Conservation (phyloP, 805 yeast genomes). For the Vanderwaltozyma yarrowii region DNA sequence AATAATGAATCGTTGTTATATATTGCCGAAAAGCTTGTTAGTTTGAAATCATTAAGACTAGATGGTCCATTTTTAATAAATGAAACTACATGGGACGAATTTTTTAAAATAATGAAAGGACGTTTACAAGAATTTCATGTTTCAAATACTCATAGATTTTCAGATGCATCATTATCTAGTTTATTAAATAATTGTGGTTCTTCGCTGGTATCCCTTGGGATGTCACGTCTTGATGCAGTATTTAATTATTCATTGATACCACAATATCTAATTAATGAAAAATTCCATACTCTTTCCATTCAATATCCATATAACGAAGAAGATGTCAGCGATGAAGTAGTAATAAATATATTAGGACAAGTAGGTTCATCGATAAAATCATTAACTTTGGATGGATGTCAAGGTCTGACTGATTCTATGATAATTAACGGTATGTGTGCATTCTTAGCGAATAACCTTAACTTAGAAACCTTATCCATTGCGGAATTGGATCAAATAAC, state of each 20-base stretch:
- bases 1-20: constrained; percentile 67
- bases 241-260: constrained; percentile 56
- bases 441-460: constrained; percentile 36
- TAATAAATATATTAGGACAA: constrained; percentile 49
- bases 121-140: constrained; percentile 51
- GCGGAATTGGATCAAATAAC: constrained; percentile 53
- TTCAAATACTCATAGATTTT: constrained; percentile 75
- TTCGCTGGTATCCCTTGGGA: constrained; percentile 43
- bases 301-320: constrained; percentile 60
- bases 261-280: constrained; percentile 38
- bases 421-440: constrained; percentile 46
- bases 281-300: constrained; percentile 48
- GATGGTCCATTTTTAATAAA: constrained; percentile 88
- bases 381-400: constrained; percentile 63
- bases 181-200: constrained; percentile 54
- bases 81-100: constrained; percentile 65
- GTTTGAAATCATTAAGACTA: constrained; percentile 46
- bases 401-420: constrained; percentile 57
- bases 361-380: constrained; percentile 52
- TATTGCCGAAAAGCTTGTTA: constrained; percentile 45
- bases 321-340: constrained; percentile 54
- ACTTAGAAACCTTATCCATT: constrained; percentile 48
- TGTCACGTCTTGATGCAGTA: constrained; percentile 68
- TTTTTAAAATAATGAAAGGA: constrained; percentile 49
- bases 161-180: constrained; percentile 51